These are phyloP conservation scores for Escovopsis sp. DNA, from an alignment of 2,329 filamentous ascomycete species.

Conservation along the genomic window DNA sequence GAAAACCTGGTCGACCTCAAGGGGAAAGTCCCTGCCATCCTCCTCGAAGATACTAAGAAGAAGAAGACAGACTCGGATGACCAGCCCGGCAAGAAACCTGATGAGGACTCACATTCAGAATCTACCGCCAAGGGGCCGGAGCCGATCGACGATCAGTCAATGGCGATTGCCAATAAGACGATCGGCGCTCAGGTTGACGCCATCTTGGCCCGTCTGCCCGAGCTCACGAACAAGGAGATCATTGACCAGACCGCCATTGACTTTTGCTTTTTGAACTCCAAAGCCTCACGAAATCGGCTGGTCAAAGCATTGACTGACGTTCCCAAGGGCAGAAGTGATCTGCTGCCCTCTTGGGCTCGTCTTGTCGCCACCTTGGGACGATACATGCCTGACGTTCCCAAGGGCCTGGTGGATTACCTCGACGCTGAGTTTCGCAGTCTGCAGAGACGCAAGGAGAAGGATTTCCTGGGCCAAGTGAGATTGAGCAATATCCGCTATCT, in stretches of 20 bases:
- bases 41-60: conserved; percentile 90
- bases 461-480: conserved; percentile 87
- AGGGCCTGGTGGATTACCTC: conserved; percentile 78
- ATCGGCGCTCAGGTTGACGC: conserved; percentile 95
- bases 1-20: conserved; percentile 92
- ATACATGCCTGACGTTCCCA: conserved; percentile 89
- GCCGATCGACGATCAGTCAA: conserved; percentile 68
- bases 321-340: conserved; percentile 82
- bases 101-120: conserved; percentile 33
- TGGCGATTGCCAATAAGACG: conserved; percentile 92
- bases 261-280: conserved; percentile 97
- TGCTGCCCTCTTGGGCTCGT: conserved; percentile 83
- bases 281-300: conserved; percentile 86
- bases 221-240: conserved; percentile 78
- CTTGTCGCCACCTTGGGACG: conserved; percentile 84
- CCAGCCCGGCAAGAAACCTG: conserved; percentile 61
- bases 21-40: conserved; percentile 84
- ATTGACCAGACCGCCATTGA: conserved; percentile 90
- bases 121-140: conserved; percentile 32
- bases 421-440: conserved; percentile 95
- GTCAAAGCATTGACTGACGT: conserved; percentile 89
- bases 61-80: conserved; percentile 65
- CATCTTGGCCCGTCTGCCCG: conserved; percentile 72
- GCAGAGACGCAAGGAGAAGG: conserved; percentile 92
- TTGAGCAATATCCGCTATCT: conserved; percentile 95